Evolutionary conservation across 495 filamentous ascomycete species (phyloP).

Genomic region (Neurospora hispaniola): DNA sequence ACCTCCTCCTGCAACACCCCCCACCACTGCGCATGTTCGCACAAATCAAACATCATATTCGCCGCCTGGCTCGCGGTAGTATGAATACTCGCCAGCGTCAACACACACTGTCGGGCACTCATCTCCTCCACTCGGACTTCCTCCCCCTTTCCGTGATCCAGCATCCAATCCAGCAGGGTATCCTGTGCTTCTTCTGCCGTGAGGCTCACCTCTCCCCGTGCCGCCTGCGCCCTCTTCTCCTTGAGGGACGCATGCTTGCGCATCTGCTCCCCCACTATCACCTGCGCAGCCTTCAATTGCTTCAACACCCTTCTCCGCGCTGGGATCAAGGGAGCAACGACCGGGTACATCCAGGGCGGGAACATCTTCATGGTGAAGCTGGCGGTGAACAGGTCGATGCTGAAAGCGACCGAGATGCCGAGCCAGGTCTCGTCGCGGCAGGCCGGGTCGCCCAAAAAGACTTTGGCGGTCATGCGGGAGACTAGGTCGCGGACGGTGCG

Average conservation of each 20-base stretch:
- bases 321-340: not conserved
- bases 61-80: not conserved
- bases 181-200: not conserved
- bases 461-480: not conserved
- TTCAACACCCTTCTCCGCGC: not conserved
- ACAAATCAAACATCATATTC: not conserved
- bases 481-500: not conserved
- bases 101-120: not conserved
- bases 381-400: not conserved
- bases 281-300: not conserved
- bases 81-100: not conserved
- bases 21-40: not conserved
- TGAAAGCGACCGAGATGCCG: not conserved
- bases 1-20: not conserved
- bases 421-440: not conserved
- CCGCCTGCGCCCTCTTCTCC: not conserved
- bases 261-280: not conserved
- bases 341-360: not conserved
- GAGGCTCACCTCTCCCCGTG: not conserved
- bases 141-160: not conserved
- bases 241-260: not conserved
- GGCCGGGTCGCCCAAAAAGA: not conserved
- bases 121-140: not conserved
- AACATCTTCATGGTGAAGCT: not conserved
- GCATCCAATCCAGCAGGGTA: not conserved